Evolutionary conservation across 2,329 filamentous ascomycete species (phyloP).

Genomic region (Knufia petricola): DNA sequence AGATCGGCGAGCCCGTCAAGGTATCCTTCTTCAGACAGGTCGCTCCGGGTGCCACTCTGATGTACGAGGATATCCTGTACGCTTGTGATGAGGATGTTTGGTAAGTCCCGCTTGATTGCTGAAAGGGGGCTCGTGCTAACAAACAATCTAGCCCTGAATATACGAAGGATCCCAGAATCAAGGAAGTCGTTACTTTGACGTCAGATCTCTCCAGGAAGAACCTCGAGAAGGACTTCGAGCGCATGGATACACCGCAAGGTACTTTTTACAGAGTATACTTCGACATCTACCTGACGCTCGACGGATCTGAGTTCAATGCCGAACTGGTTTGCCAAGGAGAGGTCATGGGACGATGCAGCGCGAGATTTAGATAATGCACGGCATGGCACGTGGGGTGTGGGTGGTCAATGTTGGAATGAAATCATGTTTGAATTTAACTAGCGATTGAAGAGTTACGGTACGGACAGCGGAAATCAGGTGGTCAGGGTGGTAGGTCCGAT

Average conservation of each 20-base stretch:
- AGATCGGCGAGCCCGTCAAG: slow-evolving; percentile 98
- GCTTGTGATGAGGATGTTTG: slow-evolving; percentile 94
- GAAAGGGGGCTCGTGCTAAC: slow-evolving; percentile 4
- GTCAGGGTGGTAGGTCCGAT: too few species aligned
- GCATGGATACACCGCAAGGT: slow-evolving; percentile 97
- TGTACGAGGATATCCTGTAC: slow-evolving; percentile 98
- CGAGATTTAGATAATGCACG: slow-evolving; percentile 59
- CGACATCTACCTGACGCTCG: slow-evolving; percentile 76
- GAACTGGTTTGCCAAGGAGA: slow-evolving; percentile 98
- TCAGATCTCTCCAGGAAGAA: slow-evolving; percentile 97
- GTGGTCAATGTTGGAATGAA: not conserved
- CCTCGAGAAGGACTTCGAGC: slow-evolving; percentile 96
- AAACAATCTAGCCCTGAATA: slow-evolving; percentile 59
- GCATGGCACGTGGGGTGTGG: not conserved
- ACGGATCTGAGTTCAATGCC: slow-evolving; percentile 95
- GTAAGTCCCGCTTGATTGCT: slow-evolving; percentile 13
- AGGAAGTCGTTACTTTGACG: slow-evolving; percentile 95
- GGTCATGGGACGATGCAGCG: slow-evolving; percentile 94
- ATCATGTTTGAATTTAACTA: not conserved
- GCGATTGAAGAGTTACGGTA: too few species aligned
- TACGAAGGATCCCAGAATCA: slow-evolving; percentile 99
- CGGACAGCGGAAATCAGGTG: too few species aligned
- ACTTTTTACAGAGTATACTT: slow-evolving; percentile 76
- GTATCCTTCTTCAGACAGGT: slow-evolving; percentile 98
- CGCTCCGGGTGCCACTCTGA: slow-evolving; percentile 88